A percentile compares a stretch with the other conserved stretches of the same genome.
Conservation (phyloP, 164 flowering plant species). For the Magnolia kwangsiensis region DNA sequence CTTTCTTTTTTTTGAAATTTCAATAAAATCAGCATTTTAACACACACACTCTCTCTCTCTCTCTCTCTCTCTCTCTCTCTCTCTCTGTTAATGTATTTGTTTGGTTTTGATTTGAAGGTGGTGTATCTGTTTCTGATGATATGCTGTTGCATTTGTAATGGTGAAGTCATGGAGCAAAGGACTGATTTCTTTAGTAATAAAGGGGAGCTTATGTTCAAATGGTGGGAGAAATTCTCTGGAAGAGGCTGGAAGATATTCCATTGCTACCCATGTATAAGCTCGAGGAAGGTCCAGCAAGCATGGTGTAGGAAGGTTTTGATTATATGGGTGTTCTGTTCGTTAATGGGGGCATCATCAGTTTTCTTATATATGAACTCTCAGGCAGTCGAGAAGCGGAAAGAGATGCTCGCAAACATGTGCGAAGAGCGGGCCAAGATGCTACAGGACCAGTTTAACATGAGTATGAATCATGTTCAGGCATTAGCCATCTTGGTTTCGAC, state of each 20-base stretch:
- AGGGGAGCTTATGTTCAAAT: slow-evolving; percentile 41
- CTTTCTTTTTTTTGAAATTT: slow-evolving; percentile 2
- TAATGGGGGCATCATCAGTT: slow-evolving; percentile 37
- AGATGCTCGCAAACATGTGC: slow-evolving; percentile 42
- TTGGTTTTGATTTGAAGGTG: slow-evolving; percentile 43
- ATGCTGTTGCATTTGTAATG: slow-evolving; percentile 56
- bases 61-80: too few relatives aligned
- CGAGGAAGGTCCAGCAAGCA: slow-evolving; percentile 38
- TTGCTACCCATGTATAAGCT: slow-evolving; percentile 40
- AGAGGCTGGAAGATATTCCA: slow-evolving; percentile 42
- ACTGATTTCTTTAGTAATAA: slow-evolving; percentile 34
- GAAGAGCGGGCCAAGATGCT: slow-evolving; percentile 2
- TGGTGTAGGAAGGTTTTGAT: slow-evolving; percentile 62
- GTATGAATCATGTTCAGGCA: slow-evolving; percentile 93
- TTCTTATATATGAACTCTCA: slow-evolving; percentile 62
- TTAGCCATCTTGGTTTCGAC: slow-evolving; percentile 81
- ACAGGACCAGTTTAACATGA: slow-evolving; percentile 82
- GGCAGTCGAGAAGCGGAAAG: slow-evolving; percentile 72
- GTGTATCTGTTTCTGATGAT: slow-evolving; percentile 56
- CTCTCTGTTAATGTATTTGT: slow-evolving; percentile 33
- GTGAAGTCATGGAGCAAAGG: slow-evolving; percentile 49
- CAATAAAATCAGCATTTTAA: neutral
- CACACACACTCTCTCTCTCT: neutral
- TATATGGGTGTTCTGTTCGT: slow-evolving; percentile 51
- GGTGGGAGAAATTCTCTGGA: slow-evolving; percentile 49